Conservation (phyloP, 2,329 filamentous ascomycete genomes). For the Rhinocladiella mackenziei region DNA sequence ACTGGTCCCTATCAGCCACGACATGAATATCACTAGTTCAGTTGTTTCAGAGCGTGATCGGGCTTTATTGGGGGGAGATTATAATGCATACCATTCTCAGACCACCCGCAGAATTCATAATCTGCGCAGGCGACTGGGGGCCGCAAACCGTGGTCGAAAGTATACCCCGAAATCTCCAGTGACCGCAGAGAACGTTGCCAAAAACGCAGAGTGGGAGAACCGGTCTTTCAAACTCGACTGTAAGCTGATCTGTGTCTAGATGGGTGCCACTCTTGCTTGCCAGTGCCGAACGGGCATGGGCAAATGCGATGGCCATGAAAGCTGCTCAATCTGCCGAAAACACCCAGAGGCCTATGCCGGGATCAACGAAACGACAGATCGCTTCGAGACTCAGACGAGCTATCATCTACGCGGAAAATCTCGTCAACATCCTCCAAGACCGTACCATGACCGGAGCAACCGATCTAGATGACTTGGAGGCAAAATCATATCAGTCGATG, state of each 20-base stretch:
- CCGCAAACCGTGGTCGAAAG: constrained; percentile 82
- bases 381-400: constrained; percentile 83
- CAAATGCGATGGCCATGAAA: constrained; percentile 93
- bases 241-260: constrained; percentile 44
- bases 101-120: constrained; percentile 77
- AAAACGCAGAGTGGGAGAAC: constrained; percentile 66
- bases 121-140: constrained; percentile 77
- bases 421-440: constrained; percentile 65
- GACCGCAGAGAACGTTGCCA: constrained; percentile 69
- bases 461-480: constrained; percentile 72
- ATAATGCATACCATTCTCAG: constrained; percentile 76
- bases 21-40: constrained; percentile 87
- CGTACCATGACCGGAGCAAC: constrained; percentile 61
- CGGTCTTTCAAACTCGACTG: constrained; percentile 1
- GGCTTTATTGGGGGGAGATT: constrained; percentile 82
- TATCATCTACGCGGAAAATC: constrained; percentile 61
- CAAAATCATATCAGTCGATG: constrained; percentile 74
- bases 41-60: constrained; percentile 75
- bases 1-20: constrained; percentile 12
- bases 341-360: constrained; percentile 66
- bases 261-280: constrained; percentile 76
- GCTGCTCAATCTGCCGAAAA: constrained; percentile 72
- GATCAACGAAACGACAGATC: constrained; percentile 79
- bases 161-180: constrained; percentile 67
- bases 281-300: constrained; percentile 86